Evolutionary conservation across 176 grass and related monocot genomes (phyloP).

Genomic region (Pontederia paniculata): DNA sequence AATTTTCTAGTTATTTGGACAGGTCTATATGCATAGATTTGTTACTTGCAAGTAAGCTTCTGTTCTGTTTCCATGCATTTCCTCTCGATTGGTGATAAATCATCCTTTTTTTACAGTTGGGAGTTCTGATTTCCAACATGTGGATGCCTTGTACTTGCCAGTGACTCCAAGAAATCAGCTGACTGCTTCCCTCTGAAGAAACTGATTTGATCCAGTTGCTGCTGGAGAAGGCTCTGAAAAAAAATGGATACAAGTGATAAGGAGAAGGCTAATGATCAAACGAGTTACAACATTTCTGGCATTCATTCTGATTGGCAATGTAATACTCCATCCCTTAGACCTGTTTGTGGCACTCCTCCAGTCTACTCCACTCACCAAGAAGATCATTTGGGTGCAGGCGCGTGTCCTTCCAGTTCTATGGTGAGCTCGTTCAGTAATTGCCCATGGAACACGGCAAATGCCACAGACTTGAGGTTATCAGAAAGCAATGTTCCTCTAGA

Average conservation of each 20-base stretch:
- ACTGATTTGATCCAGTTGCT: not conserved
- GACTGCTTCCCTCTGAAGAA: not conserved
- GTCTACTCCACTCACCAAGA: not conserved
- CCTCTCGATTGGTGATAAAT: not conserved
- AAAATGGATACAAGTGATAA: constrained; percentile 45
- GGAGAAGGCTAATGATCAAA: constrained; percentile 24
- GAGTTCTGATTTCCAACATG: not conserved
- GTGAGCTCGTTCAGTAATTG: not conserved
- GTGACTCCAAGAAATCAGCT: not conserved
- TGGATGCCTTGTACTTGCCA: not conserved
- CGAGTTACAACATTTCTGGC: not conserved
- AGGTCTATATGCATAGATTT: no score
- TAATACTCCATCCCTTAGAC: constrained; percentile 1
- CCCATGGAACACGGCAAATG: constrained; percentile 34
- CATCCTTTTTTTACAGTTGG: not conserved
- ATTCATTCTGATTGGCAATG: not conserved
- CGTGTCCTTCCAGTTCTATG: constrained; percentile 9
- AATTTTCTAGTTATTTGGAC: no score
- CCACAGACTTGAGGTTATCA: not conserved
- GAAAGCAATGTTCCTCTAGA: not conserved
- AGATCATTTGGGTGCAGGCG: constrained; percentile 22
- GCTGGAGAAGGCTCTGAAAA: not conserved
- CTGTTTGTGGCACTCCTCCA: constrained; percentile 20
- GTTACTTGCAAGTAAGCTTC: no score
- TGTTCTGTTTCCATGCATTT: not conserved